Evolutionary conservation across 768 basidiomycete species (phyloP), one percentile per base, ranked within the genome.

Genomic region (Lactarius vividus): DNA sequence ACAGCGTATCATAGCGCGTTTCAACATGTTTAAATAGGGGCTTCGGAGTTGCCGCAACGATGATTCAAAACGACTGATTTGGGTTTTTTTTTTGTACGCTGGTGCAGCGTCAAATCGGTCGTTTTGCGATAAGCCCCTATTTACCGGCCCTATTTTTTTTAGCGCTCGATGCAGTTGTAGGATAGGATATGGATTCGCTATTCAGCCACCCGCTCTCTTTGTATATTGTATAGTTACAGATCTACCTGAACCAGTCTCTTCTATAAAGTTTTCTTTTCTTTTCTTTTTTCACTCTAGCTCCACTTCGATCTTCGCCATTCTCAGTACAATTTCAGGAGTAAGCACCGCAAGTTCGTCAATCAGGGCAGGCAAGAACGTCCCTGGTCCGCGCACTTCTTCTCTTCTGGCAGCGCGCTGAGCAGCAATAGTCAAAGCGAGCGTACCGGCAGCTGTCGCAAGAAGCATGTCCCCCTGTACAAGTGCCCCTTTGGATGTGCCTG

Each of bases 401-500:
- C 84, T 74, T 6, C 66, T 72, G 9, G 81, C 85, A 2, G 88
- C 88, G 3, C 79, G 69, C 74, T 89, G 85, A 4, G 85, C 82
- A 4, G 88, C 88, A 37, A 88, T 74, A 10, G 82, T 87, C 65
- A 87, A 75, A 0, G 83, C 84, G 44, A 88, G 74, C 0, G 86
- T 79, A 92, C 91, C 95, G 57, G 88, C 85, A 29, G 94, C 78
- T 0, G 94, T 84, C 1, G 84, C 94, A 15, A 85, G 68, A 39
- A 97, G 77, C 82, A 93, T 90, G 72, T 94, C 87, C 8, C 92
- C 92, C 54, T 79, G 78, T n/a, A 88, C 88, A 5, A 94, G 77
- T 56, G 74, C 77, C 3, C 79, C 82, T 18, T 77, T n/a, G 57
- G 5, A 52, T 59, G 63, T 42, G 67, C 70, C 65, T 67, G 70